Percentiles rank a stretch among this genome's conserved stretches.
Evolutionary conservation across 2,329 filamentous ascomycete species (phyloP).

Genomic region (Dichotomopilus funicola): DNA sequence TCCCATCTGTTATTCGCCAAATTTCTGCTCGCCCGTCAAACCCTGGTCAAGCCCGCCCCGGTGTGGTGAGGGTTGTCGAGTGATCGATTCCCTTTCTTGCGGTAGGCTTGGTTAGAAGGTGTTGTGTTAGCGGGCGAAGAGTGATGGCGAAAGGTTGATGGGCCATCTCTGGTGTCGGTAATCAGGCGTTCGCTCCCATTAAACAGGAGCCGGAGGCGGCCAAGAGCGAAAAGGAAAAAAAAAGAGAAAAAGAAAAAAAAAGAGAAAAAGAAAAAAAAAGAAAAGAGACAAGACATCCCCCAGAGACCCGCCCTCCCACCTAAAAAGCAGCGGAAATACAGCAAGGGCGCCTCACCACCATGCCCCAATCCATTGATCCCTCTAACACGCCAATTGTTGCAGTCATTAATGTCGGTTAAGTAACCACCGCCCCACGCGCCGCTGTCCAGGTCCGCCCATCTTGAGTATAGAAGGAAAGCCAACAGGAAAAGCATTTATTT

Average conservation of each 20-base stretch:
- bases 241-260: neutral
- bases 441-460: constrained; percentile 18
- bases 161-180: too few species aligned
- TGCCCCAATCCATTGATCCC: constrained; percentile 4
- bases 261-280: neutral
- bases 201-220: neutral
- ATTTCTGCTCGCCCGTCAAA: too few species aligned
- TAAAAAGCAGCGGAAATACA: neutral
- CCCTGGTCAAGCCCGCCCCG: too few species aligned
- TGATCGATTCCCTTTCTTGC: too few species aligned
- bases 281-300: neutral
- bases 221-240: neutral
- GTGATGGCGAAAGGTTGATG: too few species aligned
- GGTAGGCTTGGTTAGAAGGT: too few species aligned
- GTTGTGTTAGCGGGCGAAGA: too few species aligned
- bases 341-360: constrained; percentile 10
- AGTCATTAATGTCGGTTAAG: constrained; percentile 17
- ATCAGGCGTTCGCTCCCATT: neutral
- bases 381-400: neutral
- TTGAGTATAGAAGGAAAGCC: constrained; percentile 18
- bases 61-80: too few species aligned
- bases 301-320: neutral
- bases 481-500: neutral
- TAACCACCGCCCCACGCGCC: neutral
- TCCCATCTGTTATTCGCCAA: too few species aligned